Percentiles rank a stretch among this genome's conserved stretches.
phyloP scores from a whole-genome alignment of 352 stramenopile genomes.

The Blastocystis sp. region DNA sequence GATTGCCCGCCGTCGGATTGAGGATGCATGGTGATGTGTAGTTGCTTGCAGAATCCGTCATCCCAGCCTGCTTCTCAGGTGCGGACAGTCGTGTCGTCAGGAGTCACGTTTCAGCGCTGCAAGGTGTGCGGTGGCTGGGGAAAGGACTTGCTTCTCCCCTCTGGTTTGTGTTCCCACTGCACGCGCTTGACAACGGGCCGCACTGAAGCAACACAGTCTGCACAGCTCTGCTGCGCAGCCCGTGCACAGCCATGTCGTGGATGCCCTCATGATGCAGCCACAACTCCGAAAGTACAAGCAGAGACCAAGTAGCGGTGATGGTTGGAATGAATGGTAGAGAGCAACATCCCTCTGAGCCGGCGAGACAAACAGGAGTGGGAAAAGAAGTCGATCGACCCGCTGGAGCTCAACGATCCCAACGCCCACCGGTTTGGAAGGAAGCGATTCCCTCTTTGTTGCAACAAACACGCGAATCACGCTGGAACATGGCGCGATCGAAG shows the following conservation, averaged over 20 bases:
- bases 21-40: background rate
- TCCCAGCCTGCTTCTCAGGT: background rate
- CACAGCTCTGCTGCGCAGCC: background rate
- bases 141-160: background rate
- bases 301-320: background rate
- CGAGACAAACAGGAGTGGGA: constrained; percentile 37
- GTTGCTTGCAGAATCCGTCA: background rate
- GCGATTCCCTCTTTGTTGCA: constrained; percentile 40
- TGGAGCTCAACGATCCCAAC: constrained; percentile 8
- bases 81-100: background rate
- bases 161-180: constrained; percentile 1
- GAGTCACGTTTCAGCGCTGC: background rate
- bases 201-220: background rate
- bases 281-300: constrained; percentile 57
- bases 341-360: constrained; percentile 44
- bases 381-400: background rate
- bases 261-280: constrained; percentile 19
- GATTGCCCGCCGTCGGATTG: constrained; percentile 11
- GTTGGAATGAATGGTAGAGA: constrained; percentile 23
- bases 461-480: constrained; percentile 53
- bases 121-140: constrained; percentile 21
- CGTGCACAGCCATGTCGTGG: constrained; percentile 4
- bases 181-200: background rate
- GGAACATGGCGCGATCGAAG: constrained; percentile 69
- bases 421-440: constrained; percentile 1